Evolutionary conservation across 1,284 basidiomycete species (phyloP).

Genomic region (Cutaneotrichosporon spelunceum): DNA sequence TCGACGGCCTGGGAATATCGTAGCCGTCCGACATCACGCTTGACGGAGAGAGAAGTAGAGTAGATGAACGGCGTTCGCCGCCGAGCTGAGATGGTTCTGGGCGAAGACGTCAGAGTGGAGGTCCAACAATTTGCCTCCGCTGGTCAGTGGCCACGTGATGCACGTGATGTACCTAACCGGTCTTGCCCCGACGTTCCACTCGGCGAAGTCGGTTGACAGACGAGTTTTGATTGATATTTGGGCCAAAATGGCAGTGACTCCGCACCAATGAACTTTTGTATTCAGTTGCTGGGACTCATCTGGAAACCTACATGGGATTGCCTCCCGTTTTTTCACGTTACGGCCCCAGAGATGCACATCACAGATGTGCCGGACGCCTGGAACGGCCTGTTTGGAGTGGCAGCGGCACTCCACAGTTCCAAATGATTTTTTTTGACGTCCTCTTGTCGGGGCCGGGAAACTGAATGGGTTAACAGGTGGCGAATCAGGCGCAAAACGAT

Average conservation of each 20-base stretch:
- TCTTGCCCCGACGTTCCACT: not conserved
- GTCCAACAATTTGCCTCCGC: not conserved
- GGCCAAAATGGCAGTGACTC: not conserved
- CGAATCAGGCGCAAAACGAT: too few species aligned
- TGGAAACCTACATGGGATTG: too few species aligned
- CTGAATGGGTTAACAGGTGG: not conserved
- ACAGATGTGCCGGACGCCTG: too few species aligned
- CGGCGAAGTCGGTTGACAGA: not conserved
- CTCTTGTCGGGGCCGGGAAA: not conserved
- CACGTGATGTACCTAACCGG: too few species aligned
- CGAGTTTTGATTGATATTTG: not conserved
- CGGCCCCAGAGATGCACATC: too few species aligned
- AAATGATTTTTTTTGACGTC: not conserved
- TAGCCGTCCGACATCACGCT: not conserved
- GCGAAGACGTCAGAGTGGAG: not conserved
- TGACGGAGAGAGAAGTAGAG: not conserved
- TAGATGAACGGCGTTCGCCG: not conserved
- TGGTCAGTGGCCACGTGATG: not conserved
- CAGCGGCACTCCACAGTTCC: not conserved
- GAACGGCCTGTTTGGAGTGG: not conserved
- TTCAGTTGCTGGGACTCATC: too few species aligned
- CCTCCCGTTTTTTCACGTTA: not conserved
- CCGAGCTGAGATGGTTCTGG: not conserved
- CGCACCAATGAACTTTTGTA: too few species aligned
- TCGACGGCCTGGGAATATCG: not conserved